These are phyloP conservation scores for Naganishia albida DNA, from an alignment of 1,284 basidiomycete species.

Conservation along the genomic window DNA sequence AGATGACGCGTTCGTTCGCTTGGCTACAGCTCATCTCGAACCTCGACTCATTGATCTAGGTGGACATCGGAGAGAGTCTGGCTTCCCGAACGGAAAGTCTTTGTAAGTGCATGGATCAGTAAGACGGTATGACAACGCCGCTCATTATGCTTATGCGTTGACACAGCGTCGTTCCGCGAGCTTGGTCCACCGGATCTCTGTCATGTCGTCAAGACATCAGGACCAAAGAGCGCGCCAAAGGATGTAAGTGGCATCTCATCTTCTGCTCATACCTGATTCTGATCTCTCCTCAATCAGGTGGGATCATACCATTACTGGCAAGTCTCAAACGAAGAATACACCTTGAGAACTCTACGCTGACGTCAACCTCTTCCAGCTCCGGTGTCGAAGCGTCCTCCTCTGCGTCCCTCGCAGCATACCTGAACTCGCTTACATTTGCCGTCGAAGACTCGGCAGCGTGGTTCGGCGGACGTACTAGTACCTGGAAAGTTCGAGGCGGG, in stretches of 20 bases:
- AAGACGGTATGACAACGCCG: not conserved
- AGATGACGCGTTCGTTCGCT: conserved; percentile 8
- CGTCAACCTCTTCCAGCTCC: conserved; percentile 59
- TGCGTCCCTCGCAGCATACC: conserved; percentile 94
- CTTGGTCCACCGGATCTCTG: conserved; percentile 96
- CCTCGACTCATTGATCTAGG: conserved; percentile 56
- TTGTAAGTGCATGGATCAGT: conserved; percentile 60
- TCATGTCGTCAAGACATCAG: conserved; percentile 90
- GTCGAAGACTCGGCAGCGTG: conserved; percentile 89
- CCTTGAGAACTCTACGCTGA: conserved; percentile 17
- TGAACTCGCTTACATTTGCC: conserved; percentile 94
- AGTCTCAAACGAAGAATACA: conserved; percentile 1
- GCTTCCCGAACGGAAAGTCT: conserved; percentile 88
- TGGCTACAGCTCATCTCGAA: not conserved
- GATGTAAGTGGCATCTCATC: conserved; percentile 64
- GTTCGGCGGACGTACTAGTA: conserved; percentile 74
- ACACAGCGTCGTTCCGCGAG: conserved; percentile 84
- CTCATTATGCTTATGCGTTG: conserved; percentile 2
- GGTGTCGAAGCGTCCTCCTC: conserved; percentile 97
- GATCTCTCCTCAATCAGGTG: conserved; percentile 58
- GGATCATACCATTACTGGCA: conserved; percentile 84
- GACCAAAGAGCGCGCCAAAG: conserved; percentile 70
- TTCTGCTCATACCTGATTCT: too few relatives aligned
- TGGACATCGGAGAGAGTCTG: conserved; percentile 86
- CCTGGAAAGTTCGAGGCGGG: conserved; percentile 88